Base-by-base conservation (phyloP, 2,329 filamentous ascomycete genomes). In the Hypoxylon sp. region DNA sequence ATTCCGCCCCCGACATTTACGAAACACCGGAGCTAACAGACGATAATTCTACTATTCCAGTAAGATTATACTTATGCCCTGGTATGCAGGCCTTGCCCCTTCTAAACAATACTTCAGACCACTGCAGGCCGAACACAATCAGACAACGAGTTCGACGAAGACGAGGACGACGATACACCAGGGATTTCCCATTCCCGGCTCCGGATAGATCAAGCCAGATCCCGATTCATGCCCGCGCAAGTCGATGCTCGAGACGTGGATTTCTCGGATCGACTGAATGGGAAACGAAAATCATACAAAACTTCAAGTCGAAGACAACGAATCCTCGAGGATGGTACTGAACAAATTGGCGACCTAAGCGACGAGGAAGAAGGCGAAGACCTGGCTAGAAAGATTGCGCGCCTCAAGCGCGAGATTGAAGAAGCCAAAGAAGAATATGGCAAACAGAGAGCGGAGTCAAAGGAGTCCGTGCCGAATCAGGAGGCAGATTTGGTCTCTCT, bases 21-120 rank as follows among this genome's bases (percentile, higher is more conserved):
- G 95, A 98, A 82, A 98, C 96, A 15, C 94, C 95, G 72, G 94
- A 97, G 62, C 84, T 98, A 72, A 95, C 92, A 62, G 93, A 97
- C 77, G 94, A 97, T 80, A 92, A 89, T 70, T 97, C 94, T 21
- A 97, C 94, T 52, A 83, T 94, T 63, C 92, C 91, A 62, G 93
- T 95, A 83, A 80, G 88, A 80, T 48, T 50, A 44, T 7, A 21
- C 10, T 44, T 27, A 24, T 17, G 42, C 2, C 5, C 48, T 29
- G n/a, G 37, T 13, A 21, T 4, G 46, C 11, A 6, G 19, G 44
- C n/a, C 2, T 31, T 3, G 13, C 13, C n/a, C 5, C 42, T 48
- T 42, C 62, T 76, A 61, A 76, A 62, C 79, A 63, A 19, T 29
- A 46, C 54, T 6, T 50, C 56, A 89, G 87, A 85, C 87, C 6